phyloP scores from a whole-genome alignment of 78 protist genomes.

The Dictyostelium intermedium region DNA sequence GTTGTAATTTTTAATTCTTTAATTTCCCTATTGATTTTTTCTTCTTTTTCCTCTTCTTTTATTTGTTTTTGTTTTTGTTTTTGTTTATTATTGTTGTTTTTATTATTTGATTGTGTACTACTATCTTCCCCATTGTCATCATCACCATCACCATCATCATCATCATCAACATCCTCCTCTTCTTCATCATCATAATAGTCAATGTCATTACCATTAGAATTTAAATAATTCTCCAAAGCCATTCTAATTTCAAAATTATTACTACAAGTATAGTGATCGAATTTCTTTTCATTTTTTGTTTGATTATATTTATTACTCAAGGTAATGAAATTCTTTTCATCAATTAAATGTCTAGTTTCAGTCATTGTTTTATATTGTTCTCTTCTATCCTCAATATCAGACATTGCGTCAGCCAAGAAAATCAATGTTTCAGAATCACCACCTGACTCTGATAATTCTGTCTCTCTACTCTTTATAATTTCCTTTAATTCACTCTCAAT shows the following conservation, averaged over 20 bases:
- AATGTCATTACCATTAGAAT: background rate
- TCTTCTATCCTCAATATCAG: background rate
- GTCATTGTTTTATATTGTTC: background rate
- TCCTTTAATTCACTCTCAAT: background rate
- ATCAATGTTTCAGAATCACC: constrained; percentile 10
- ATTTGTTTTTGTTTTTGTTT: background rate
- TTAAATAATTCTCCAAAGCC: constrained; percentile 27
- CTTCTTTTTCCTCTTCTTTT: background rate
- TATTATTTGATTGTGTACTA: background rate
- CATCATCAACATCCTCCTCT: background rate
- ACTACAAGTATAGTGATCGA: constrained; percentile 20
- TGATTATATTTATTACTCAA: background rate
- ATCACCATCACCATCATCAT: background rate
- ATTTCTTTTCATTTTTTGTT: background rate
- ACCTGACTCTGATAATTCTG: constrained; percentile 2
- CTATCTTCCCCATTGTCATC: background rate
- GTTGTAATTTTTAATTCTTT: background rate
- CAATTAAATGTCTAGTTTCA: background rate
- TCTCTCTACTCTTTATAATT: background rate
- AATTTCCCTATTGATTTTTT: background rate
- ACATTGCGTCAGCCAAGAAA: background rate
- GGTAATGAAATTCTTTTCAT: background rate
- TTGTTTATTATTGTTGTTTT: background rate
- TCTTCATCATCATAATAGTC: background rate
- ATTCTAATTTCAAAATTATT: constrained; percentile 40